phyloP scores from a whole-genome alignment of 1,139 yeast genomes.

The Suhomyces coccinellae region DNA sequence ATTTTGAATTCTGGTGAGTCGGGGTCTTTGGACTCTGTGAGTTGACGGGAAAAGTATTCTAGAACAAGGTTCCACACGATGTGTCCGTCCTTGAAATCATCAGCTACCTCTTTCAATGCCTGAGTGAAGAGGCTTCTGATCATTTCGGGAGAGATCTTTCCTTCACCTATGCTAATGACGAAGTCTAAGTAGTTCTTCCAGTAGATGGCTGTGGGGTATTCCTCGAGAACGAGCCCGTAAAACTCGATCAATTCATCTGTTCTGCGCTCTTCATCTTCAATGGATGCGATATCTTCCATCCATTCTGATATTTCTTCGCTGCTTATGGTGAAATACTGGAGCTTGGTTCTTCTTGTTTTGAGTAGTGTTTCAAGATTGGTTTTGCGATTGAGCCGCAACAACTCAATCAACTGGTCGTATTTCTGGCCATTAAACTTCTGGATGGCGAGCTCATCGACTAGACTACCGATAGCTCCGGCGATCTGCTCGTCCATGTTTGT shows the following conservation, averaged over 20 bases:
- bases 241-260: conserved; percentile 19
- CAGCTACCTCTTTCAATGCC: conserved; percentile 30
- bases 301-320: conserved; percentile 29
- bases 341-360: conserved; percentile 17
- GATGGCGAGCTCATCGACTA: conserved; percentile 5
- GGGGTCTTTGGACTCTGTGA: conserved; percentile 16
- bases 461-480: not conserved
- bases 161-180: conserved; percentile 6
- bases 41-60: conserved; percentile 7
- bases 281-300: conserved; percentile 24
- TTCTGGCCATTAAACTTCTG: conserved; percentile 18
- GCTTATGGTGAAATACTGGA: conserved; percentile 21
- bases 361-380: conserved; percentile 1
- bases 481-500: conserved; percentile 3
- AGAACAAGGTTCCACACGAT: conserved; percentile 36
- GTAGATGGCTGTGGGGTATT: conserved; percentile 16
- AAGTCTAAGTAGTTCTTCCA: conserved; percentile 18
- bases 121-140: conserved; percentile 15
- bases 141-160: conserved; percentile 3
- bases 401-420: conserved; percentile 20
- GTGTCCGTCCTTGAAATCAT: conserved; percentile 38
- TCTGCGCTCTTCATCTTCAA: conserved; percentile 17
- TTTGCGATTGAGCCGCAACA: conserved; percentile 4
- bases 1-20: conserved; percentile 18
- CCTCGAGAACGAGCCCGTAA: conserved; percentile 16